A percentile compares a stretch with the other conserved stretches of the same genome.
Evolutionary conservation across 495 filamentous ascomycete genomes (phyloP).

Genomic region (Aspergillus steynii): DNA sequence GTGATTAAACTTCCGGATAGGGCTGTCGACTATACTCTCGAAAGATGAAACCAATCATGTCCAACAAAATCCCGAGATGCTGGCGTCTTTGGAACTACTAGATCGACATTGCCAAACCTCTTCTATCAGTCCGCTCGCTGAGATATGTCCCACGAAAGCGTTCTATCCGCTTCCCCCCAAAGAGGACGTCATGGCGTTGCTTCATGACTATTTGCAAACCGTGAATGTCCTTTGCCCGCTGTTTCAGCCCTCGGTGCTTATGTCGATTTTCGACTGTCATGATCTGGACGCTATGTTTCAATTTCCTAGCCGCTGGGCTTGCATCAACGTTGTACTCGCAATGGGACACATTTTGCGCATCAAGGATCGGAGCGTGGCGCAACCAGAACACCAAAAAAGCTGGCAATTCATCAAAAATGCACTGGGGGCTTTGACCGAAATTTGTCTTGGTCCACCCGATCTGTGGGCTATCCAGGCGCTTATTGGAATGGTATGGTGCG

Average conservation of each 20-base stretch:
- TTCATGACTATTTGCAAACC: constrained; percentile 17
- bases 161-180: constrained; percentile 18
- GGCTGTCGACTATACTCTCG: not conserved
- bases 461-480: constrained; percentile 18
- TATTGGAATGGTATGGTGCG: constrained; percentile 17
- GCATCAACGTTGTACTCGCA: constrained; percentile 19
- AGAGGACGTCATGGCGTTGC: constrained; percentile 14
- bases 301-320: constrained; percentile 16
- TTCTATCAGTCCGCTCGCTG: not conserved
- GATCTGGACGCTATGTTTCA: constrained; percentile 2
- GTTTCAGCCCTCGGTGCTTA: constrained; percentile 14
- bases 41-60: not conserved
- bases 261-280: constrained; percentile 11
- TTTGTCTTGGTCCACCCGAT: constrained; percentile 19
- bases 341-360: constrained; percentile 16
- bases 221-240: constrained; percentile 20
- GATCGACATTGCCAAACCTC: not conserved
- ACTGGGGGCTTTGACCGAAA: constrained; percentile 14
- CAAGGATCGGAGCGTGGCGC: constrained; percentile 2
- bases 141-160: constrained; percentile 8
- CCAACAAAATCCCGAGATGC: not conserved
- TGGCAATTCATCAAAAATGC: constrained; percentile 24
- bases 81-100: not conserved
- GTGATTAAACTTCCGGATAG: not conserved
- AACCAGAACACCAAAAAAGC: constrained; percentile 17